A percentile compares a stretch with the other conserved stretches of the same genome.
These are phyloP conservation scores for Rhizomucor pusillus DNA, from an alignment of 371 early-diverging fungal genomes.

Conservation along the genomic window DNA sequence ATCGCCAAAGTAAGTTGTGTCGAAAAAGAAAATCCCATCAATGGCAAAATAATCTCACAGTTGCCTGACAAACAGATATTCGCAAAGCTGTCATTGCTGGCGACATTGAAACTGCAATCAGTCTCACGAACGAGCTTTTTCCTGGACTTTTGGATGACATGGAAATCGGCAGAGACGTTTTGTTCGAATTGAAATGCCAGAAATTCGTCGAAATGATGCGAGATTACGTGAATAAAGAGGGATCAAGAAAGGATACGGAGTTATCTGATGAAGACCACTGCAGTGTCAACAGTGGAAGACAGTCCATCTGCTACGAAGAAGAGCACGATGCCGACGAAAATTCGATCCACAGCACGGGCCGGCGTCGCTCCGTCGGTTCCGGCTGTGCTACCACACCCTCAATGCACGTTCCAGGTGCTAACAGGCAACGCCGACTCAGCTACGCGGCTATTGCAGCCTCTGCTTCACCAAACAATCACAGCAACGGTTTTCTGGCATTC, in stretches of 20 bases:
- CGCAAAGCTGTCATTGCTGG: constrained; percentile 62
- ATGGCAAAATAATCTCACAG: not conserved
- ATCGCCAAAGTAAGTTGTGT: constrained; percentile 25
- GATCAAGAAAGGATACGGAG: constrained; percentile 1
- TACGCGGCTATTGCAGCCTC: constrained; percentile 40
- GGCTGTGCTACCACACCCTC: constrained; percentile 10
- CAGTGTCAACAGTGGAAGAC: not conserved
- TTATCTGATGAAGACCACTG: constrained; percentile 3
- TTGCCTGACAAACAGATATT: constrained; percentile 47
- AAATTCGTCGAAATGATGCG: constrained; percentile 83
- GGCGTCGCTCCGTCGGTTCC: constrained; percentile 8
- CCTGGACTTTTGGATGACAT: constrained; percentile 53
- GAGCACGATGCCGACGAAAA: not conserved
- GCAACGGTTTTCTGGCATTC: constrained; percentile 2
- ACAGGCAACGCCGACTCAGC: constrained; percentile 20
- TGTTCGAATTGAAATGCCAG: constrained; percentile 76
- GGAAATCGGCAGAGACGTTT: constrained; percentile 32
- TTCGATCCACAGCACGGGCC: not conserved
- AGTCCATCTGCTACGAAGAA: not conserved
- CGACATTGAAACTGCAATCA: constrained; percentile 69
- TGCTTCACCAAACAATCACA: constrained; percentile 16
- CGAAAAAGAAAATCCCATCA: not conserved
- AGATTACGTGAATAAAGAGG: constrained; percentile 11
- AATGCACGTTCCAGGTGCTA: constrained; percentile 11
- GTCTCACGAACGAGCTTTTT: constrained; percentile 55